Evolutionary conservation across 1,284 basidiomycete species (phyloP).

Genomic region (Leucoagaricus sp.): DNA sequence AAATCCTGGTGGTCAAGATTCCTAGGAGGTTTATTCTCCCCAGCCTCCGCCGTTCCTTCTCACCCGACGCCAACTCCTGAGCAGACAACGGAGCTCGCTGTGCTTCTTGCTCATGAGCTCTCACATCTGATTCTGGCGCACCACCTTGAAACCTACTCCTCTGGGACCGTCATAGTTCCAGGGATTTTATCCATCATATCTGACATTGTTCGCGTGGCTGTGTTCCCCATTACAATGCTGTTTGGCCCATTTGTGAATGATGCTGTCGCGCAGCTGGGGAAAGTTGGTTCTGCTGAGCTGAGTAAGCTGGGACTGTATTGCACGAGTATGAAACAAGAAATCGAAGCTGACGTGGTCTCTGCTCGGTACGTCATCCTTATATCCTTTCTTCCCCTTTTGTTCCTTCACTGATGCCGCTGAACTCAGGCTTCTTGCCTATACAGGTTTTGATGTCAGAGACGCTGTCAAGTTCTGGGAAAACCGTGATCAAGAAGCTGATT

Average conservation of each 20-base stretch:
- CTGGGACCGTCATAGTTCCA: conserved; percentile 79
- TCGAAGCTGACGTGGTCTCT: conserved; percentile 89
- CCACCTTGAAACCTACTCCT: conserved; percentile 86
- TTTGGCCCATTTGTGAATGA: conserved; percentile 92
- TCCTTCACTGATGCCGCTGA: background rate
- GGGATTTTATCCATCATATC: conserved; percentile 75
- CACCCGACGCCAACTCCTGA: conserved; percentile 67
- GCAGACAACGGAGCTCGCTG: conserved; percentile 83
- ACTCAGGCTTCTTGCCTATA: conserved; percentile 77
- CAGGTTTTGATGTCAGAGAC: conserved; percentile 80
- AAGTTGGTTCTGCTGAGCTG: conserved; percentile 73
- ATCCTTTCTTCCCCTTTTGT: background rate
- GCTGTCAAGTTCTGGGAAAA: conserved; percentile 78
- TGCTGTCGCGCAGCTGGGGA: conserved; percentile 79
- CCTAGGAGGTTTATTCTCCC: conserved; percentile 46
- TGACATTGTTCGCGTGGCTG: conserved; percentile 73
- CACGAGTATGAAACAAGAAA: conserved; percentile 76
- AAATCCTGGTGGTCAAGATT: conserved; percentile 50
- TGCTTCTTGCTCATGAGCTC: conserved; percentile 86
- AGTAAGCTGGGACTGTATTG: conserved; percentile 69
- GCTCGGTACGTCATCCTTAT: conserved; percentile 51
- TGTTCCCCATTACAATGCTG: conserved; percentile 87
- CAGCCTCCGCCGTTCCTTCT: conserved; percentile 30
- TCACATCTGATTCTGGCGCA: conserved; percentile 86
- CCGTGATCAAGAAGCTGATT: conserved; percentile 21